Evolutionary conservation across 768 basidiomycete genomes (phyloP), one percentile per base, ranked within the genome.

Genomic region (Naganishia randhawae): DNA sequence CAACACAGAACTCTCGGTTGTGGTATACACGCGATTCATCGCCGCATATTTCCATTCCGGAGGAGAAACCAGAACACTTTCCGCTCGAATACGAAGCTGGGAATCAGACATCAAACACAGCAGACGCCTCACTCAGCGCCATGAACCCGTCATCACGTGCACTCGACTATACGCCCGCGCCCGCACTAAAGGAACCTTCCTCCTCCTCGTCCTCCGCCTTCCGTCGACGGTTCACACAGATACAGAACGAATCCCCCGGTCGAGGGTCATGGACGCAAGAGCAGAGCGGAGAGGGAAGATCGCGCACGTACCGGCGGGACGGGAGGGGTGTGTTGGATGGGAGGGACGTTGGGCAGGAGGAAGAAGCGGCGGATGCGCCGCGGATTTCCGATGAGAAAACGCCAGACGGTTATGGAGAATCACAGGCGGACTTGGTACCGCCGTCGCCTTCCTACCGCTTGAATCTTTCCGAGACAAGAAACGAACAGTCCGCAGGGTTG

Each of bases 231-330:
- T 61, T 61, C n/a, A 25, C 25, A 13, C 2, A 61, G 37, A 61
- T 61, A n/a, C 57, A 61, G 27, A 39, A 16, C 11, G 37, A 61
- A 29, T 61, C 57, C 2, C 57, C 57, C 6, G 57, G 39, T 14
- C 22, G 37, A 3, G 11, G 41, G 10, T 25, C 37, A 13, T 39
- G 35, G 37, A 25, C 11, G 39, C 39, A 27, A 39, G 37, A 29
- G 4, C 19, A 33, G 14, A 35, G 54, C 22, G 32, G 19, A 13
- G 35, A 55, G n/a, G 33, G 33, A n/a, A 16, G 3, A 6, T 11
- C 17, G 19, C n/a, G 10, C 14, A 9, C 31, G 16, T 8, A 22
- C 19, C 10, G 32, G 1, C 19, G 33, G n/a, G 14, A 22, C 29
- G 29, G 54, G 32, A 37, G 14, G 9, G 54, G 2, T 55, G 33